Evolutionary conservation across 208 protist genomes (phyloP).

Genomic region (Naegleria lovaniensis): DNA sequence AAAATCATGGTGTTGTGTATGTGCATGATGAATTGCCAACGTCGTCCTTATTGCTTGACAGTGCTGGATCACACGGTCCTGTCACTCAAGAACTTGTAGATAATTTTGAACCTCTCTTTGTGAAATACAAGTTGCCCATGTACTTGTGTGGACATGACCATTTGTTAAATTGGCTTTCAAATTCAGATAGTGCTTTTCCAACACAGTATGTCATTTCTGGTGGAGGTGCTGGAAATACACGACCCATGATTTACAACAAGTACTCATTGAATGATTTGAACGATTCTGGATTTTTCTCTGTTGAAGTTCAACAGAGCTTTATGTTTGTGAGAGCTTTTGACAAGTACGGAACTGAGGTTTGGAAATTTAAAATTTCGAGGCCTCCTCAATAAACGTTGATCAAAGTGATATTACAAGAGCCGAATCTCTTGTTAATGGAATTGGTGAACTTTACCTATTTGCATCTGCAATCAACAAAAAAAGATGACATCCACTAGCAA

Average conservation of each 20-base stretch:
- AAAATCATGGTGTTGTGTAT: too few relatives aligned
- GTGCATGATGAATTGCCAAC: too few relatives aligned
- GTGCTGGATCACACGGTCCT: not conserved
- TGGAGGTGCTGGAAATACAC: not conserved
- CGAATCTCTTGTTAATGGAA: too few relatives aligned
- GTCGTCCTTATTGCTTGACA: too few relatives aligned
- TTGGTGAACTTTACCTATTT: too few relatives aligned
- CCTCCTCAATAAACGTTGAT: not conserved
- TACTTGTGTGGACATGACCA: constrained; percentile 46
- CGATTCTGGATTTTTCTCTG: not conserved
- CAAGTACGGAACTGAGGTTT: not conserved
- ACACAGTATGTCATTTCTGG: not conserved
- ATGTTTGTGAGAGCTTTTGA: not conserved
- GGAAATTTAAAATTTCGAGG: not conserved
- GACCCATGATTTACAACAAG: not conserved
- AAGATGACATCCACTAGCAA: too few relatives aligned
- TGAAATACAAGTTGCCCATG: constrained; percentile 27
- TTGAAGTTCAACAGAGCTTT: not conserved
- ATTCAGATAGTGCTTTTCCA: constrained; percentile 9
- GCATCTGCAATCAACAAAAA: too few relatives aligned
- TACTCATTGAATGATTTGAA: not conserved
- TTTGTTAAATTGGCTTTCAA: constrained; percentile 34
- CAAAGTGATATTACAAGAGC: too few relatives aligned
- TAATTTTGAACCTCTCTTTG: constrained; percentile 8
- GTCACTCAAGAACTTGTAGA: constrained; percentile 25